Evolutionary conservation across 208 protist species (phyloP), one percentile per base, ranked within the genome.

Genomic region (Strigomonas culicis): DNA sequence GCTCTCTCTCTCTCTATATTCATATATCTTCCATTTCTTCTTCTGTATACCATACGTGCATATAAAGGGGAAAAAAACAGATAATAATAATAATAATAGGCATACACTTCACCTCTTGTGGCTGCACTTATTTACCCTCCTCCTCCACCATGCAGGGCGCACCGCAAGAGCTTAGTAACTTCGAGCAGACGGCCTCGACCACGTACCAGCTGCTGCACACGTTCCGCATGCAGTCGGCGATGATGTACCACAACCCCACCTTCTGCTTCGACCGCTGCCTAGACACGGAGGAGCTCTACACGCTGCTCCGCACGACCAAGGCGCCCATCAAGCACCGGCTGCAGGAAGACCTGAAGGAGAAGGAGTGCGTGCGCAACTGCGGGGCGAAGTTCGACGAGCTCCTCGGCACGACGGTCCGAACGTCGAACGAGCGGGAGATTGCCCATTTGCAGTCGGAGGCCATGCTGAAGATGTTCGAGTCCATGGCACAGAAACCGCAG

Each of bases 211-310:
- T 85, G 47, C 63, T 92, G 17, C 74, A 79, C 39, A 47, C 64
- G 11, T 50, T 72, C 28, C 82, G 88, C 21, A 55, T 84, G 63
- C 88, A 91, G 70, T 80, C 78, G 0, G 60, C 56, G 0, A 63
- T 91, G 27, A 77, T 90, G 55, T 77, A 81, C 66, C 69, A 75
- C 51, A 77, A 67, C 64, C 65, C 76, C 28, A 59, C 53, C 41
- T 90, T 85, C 53, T 95, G 89, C 71, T 67, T 95, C 6, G 79
- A 95, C 19, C 73, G 76, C 32, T 95, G 89, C 66, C 77, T 90
- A 1, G 89, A 95, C 62, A 95, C 85, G 3, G 81, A 92, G 75
- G 89, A 95, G 63, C 70, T 95, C 34, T 95, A 95, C 76, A 95
- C 89, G 19, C 67, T 95, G 28, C 59, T 84, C 36, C 83, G 89